Conservation (phyloP, 108 stramenopile species). For the Nitzschia inconspicua region DNA sequence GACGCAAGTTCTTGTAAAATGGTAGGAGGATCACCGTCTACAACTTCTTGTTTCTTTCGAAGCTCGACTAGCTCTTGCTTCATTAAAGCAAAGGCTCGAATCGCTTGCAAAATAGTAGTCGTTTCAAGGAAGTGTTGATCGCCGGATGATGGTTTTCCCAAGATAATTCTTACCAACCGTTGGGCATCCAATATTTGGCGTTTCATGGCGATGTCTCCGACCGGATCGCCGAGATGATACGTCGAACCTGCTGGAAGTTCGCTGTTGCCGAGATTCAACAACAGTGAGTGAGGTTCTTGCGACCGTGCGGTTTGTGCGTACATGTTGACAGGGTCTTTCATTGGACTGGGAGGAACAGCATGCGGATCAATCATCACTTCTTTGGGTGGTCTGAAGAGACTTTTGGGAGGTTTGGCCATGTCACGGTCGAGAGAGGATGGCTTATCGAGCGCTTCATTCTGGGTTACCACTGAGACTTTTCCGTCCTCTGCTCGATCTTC, state of each 20-base stretch:
- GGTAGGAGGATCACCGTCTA: conserved; percentile 25
- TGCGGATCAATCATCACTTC: conserved; percentile 26
- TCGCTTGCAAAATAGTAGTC: conserved; percentile 26
- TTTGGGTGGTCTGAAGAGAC: background rate
- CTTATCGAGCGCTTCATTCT: background rate
- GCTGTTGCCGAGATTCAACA: background rate
- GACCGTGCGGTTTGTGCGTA: background rate
- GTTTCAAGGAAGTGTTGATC: conserved; percentile 8
- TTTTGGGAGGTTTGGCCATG: too few species aligned
- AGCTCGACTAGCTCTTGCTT: conserved; percentile 27
- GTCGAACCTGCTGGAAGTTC: too few species aligned
- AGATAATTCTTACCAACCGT: conserved; percentile 26
- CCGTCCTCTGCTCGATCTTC: too few species aligned
- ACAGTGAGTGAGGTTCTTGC: conserved; percentile 1
- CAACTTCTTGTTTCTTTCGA: conserved; percentile 13
- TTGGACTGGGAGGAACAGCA: conserved; percentile 32
- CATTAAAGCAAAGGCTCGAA: conserved; percentile 31
- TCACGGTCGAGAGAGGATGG: too few species aligned
- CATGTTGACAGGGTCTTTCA: conserved; percentile 17
- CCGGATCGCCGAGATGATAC: conserved; percentile 4
- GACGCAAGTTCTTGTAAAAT: conserved; percentile 28
- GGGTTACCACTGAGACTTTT: too few species aligned
- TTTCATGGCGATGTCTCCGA: conserved; percentile 14
- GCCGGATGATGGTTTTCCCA: conserved; percentile 5
- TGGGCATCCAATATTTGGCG: conserved; percentile 33